A percentile compares a stretch with the other conserved stretches of the same genome.
Evolutionary conservation across 2,329 filamentous ascomycete genomes (phyloP).

Genomic region (Teratosphaeriaceae sp.): DNA sequence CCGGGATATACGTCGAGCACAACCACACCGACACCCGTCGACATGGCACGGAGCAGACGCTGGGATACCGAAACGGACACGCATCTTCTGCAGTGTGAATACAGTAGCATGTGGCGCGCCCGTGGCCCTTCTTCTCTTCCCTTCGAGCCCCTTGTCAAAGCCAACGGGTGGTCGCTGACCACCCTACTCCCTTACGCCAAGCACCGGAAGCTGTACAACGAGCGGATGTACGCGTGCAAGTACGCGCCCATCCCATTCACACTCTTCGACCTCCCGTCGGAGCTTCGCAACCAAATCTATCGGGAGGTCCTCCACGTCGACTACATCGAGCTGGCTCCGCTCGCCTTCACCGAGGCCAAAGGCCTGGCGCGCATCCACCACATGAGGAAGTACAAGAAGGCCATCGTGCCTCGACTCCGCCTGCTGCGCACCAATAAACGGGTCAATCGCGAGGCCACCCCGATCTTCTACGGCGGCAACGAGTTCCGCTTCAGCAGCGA

Average conservation of each 20-base stretch:
- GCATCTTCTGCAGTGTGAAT: no score
- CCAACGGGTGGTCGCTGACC: not conserved
- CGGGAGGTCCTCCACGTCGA: not conserved
- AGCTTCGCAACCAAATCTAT: constrained; percentile 10
- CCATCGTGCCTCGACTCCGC: not conserved
- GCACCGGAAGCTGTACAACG: constrained; percentile 1
- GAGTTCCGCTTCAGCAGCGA: constrained; percentile 29
- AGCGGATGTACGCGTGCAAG: constrained; percentile 2
- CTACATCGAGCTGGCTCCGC: constrained; percentile 5
- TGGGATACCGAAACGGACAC: no score
- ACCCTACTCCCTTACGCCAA: not conserved
- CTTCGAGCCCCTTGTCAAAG: no score
- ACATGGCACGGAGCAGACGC: no score
- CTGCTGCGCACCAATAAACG: constrained; percentile 14
- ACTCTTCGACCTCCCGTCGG: constrained; percentile 10
- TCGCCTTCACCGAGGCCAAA: not conserved
- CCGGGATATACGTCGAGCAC: no score
- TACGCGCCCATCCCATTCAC: not conserved
- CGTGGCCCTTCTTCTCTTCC: no score
- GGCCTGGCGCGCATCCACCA: not conserved
- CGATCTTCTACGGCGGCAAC: constrained; percentile 37
- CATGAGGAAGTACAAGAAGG: not conserved
- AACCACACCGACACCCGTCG: no score
- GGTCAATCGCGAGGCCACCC: constrained; percentile 21
- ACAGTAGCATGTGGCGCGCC: no score